phyloP scores from a whole-genome alignment of 192 early-diverging fungal species.

The Haplosporangium gracile region DNA sequence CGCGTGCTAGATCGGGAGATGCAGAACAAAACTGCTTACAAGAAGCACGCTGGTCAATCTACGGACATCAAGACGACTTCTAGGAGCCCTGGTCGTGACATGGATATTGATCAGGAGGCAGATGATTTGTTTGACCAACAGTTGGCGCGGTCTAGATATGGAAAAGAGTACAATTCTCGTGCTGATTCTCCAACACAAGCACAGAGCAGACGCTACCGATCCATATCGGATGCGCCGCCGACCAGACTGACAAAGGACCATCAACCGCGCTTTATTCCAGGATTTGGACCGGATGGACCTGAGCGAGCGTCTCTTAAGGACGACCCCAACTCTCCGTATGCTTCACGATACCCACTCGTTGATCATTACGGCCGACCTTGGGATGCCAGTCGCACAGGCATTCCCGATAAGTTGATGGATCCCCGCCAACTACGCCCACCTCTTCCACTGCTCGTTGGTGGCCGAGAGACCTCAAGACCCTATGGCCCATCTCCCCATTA shows the following conservation, averaged over 20 bases:
- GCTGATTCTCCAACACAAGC: constrained; percentile 11
- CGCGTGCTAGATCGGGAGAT: constrained; percentile 41
- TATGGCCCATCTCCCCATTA: not conserved
- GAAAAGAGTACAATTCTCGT: not conserved
- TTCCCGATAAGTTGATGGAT: not conserved
- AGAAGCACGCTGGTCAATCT: constrained; percentile 15
- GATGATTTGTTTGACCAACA: not conserved
- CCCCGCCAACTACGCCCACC: not conserved
- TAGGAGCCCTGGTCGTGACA: not conserved
- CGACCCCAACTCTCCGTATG: not conserved
- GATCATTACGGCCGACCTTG: constrained; percentile 21
- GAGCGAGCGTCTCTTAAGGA: not conserved
- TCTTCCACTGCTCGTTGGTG: not conserved
- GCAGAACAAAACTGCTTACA: constrained; percentile 24
- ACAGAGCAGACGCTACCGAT: not conserved
- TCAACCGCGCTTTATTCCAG: constrained; percentile 46
- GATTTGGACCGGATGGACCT: constrained; percentile 36
- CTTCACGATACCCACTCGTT: constrained; percentile 7
- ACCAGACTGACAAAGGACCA: not conserved
- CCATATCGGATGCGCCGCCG: not conserved
- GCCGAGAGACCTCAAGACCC: not conserved
- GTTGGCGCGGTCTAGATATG: not conserved
- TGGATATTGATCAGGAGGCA: constrained; percentile 14
- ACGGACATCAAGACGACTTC: not conserved
- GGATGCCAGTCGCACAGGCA: not conserved